A percentile compares a stretch with the other conserved stretches of the same genome.
Evolutionary conservation across 495 filamentous ascomycete genomes (phyloP).

Genomic region (Podospora comata): DNA sequence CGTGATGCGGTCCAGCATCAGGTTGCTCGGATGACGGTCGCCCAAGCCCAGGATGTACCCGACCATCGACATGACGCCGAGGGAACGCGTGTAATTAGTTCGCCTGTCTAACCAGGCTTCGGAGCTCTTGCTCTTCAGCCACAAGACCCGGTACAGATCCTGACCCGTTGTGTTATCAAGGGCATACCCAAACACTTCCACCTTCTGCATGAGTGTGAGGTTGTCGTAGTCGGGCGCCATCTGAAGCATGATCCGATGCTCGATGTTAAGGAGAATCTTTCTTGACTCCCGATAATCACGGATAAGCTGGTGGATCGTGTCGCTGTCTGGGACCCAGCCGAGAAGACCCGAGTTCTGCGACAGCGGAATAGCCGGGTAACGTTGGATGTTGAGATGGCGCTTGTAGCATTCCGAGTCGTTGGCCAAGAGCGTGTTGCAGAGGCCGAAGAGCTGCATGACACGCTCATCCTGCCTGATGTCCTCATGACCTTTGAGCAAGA

Average conservation of each 20-base stretch:
- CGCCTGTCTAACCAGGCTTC: slow-evolving; percentile 96
- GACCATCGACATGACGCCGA: slow-evolving; percentile 99
- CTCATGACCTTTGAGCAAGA: slow-evolving; percentile 92
- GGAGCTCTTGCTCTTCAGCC: slow-evolving; percentile 97
- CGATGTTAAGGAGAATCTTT: slow-evolving; percentile 96
- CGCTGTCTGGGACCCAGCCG: slow-evolving; percentile 97
- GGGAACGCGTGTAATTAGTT: slow-evolving; percentile 94
- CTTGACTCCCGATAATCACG: slow-evolving; percentile 95
- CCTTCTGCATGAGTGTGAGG: slow-evolving; percentile 98
- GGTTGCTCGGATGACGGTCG: slow-evolving; percentile 92
- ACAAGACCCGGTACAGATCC: slow-evolving; percentile 94
- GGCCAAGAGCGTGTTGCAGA: slow-evolving; percentile 88
- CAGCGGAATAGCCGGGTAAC: slow-evolving; percentile 89
- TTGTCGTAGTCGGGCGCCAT: slow-evolving; percentile 99
- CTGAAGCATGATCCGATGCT: slow-evolving; percentile 98
- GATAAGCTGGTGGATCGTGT: slow-evolving; percentile 93
- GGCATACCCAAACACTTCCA: slow-evolving; percentile 97
- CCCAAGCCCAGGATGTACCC: slow-evolving; percentile 97
- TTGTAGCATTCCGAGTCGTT: slow-evolving; percentile 96
- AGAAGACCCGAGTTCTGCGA: slow-evolving; percentile 93
- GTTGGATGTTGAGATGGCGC: slow-evolving; percentile 90
- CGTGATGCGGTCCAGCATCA: slow-evolving; percentile 93
- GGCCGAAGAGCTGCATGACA: slow-evolving; percentile 97
- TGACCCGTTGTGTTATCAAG: slow-evolving; percentile 99
- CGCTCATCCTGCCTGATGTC: slow-evolving; percentile 98